phyloP scores from a whole-genome alignment of 1,284 basidiomycete genomes.

The Leccinum olivaceoglutinosum region DNA sequence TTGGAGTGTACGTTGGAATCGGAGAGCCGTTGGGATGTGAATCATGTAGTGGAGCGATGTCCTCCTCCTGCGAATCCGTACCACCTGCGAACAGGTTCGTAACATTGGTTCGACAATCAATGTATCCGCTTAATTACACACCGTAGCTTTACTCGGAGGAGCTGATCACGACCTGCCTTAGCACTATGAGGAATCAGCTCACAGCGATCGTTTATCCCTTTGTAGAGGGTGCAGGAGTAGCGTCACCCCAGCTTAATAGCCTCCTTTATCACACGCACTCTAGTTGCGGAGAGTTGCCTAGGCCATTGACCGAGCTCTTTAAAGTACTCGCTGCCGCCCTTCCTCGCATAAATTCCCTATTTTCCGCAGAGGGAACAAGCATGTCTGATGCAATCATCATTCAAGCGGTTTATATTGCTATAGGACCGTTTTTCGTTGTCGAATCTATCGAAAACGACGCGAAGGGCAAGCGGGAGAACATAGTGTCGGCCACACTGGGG shows the following conservation, averaged over 20 bases:
- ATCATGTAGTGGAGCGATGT: too few relatives aligned
- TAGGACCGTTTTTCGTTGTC: conserved; percentile 88
- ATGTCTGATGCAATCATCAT: conserved; percentile 90
- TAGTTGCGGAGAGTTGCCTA: conserved; percentile 41
- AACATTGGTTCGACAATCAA: neutral
- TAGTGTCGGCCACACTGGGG: conserved; percentile 58
- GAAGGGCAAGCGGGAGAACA: conserved; percentile 51
- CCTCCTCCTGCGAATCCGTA: too few relatives aligned
- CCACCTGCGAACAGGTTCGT: conserved; percentile 54
- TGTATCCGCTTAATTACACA: conserved; percentile 2
- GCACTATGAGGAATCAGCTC: conserved; percentile 74
- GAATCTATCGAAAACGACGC: conserved; percentile 51
- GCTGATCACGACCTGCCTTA: conserved; percentile 74
- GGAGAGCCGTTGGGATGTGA: too few relatives aligned
- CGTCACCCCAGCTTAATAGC: conserved; percentile 48
- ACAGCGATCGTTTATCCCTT: conserved; percentile 82
- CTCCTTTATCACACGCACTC: conserved; percentile 43
- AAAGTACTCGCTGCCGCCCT: conserved; percentile 62
- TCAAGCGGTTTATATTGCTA: conserved; percentile 84
- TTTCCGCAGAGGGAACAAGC: conserved; percentile 61
- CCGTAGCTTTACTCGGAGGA: conserved; percentile 86
- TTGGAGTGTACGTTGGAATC: too few relatives aligned
- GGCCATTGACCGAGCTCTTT: conserved; percentile 60
- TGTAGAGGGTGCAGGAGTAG: conserved; percentile 62
- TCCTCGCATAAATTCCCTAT: conserved; percentile 63